Base-by-base conservation (phyloP, 345 rosid genomes). In the Cochlearia excelsa region DNA sequence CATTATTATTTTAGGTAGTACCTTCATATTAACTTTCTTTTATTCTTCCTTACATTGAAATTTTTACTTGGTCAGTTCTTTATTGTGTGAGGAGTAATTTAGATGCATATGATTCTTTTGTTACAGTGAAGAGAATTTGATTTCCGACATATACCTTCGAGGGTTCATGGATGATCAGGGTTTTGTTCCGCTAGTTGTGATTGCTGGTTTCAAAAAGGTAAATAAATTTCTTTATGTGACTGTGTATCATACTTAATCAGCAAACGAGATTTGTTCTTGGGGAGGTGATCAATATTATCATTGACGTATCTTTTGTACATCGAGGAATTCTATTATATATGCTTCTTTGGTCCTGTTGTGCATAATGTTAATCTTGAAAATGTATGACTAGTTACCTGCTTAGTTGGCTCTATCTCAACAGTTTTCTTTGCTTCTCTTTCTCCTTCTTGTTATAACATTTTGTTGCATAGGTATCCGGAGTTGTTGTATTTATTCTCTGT, bases 121-220 rank as follows among this genome's bases (percentile, higher is more conserved):
- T 54, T 84, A 79, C 88, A 91, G 98, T 78, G 73, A 78, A 52
- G 90, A 82, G 33, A 91, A 91, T 80, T 78, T 91, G 78, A 67
- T 81, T 61, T 78, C 60, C 69, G 98, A 91, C 75, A 68, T 55
- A 55, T 91, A 59, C 81, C 79, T 91, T 84, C 84, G 96, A 61
- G 76, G 61, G 68, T 76, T 72, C 67, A 91, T 91, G 98, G 92
- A 91, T 83, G 88, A 80, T 4, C 84, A 86, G 61, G 98, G 98
- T 52, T 91, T 88, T 92, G 92, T 78, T 69, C 77, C 85, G 9
- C 66, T 91, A 55, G 60, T 57, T 62, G 67, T 84, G 54, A 75
- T 91, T 56, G 95, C 98, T 49, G 78, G 83, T 71, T 91, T 91
- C 81, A 86, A 82, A 6, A 84, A 75, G 80, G 98, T 91, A 66